A percentile compares a stretch with the other conserved stretches of the same genome.
Evolutionary conservation across 805 yeast genomes (phyloP).

Genomic region (Cyberlindnera nakhonratchasimensis): DNA sequence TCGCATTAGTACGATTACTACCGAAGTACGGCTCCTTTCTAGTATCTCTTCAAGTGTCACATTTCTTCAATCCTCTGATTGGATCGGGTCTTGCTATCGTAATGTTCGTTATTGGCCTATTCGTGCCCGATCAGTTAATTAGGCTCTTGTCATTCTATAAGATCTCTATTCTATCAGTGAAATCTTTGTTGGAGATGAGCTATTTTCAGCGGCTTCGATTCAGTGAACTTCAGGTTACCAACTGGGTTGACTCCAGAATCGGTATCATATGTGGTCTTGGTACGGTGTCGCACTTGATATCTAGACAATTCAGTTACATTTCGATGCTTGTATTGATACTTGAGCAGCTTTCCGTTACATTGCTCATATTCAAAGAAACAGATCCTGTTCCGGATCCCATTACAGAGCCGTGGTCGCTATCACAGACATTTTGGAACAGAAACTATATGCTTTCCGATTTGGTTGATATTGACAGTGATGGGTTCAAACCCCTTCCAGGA

Average conservation of each 20-base stretch:
- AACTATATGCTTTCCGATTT: slow-evolving; percentile 4
- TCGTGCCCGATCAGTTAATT: slow-evolving; percentile 10
- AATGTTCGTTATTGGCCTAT: slow-evolving; percentile 10
- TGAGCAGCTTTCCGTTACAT: slow-evolving; percentile 20
- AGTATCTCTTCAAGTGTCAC: slow-evolving; percentile 4
- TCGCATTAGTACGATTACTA: neutral
- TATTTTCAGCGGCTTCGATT: slow-evolving; percentile 20
- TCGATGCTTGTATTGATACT: slow-evolving; percentile 14
- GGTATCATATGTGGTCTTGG: slow-evolving; percentile 22
- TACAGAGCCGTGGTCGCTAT: slow-evolving; percentile 19
- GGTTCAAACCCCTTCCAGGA: slow-evolving; percentile 17
- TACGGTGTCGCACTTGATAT: neutral
- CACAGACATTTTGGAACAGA: slow-evolving; percentile 19
- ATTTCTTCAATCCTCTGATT: slow-evolving; percentile 8
- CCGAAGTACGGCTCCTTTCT: neutral
- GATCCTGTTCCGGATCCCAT: slow-evolving; percentile 20
- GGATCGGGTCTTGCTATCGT: slow-evolving; percentile 14
- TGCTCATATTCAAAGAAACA: slow-evolving; percentile 15
- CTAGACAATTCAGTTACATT: slow-evolving; percentile 9
- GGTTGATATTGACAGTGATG: slow-evolving; percentile 12
- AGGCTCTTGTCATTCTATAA: slow-evolving; percentile 7
- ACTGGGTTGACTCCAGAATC: slow-evolving; percentile 23
- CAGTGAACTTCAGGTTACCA: slow-evolving; percentile 10
- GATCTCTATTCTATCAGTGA: slow-evolving; percentile 11
- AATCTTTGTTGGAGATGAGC: slow-evolving; percentile 10